phyloP scores from a whole-genome alignment of 192 early-diverging fungal species.

The Linnemannia hyalina region DNA sequence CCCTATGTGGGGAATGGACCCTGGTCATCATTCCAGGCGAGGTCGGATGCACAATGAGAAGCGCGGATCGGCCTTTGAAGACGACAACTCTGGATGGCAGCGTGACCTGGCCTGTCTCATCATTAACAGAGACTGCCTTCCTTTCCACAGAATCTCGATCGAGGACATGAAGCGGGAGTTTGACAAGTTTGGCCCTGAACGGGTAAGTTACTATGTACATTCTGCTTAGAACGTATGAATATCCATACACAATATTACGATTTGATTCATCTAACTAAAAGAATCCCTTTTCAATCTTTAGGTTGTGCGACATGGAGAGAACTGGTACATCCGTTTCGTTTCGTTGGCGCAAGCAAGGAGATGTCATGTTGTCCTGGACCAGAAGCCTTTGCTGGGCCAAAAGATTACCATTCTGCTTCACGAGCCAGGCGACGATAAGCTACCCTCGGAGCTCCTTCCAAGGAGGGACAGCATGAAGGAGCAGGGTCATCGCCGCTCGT shows the following conservation, averaged over 20 bases:
- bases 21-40: slow-evolving; percentile 6
- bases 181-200: slow-evolving; percentile 60
- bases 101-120: slow-evolving; percentile 57
- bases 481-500: slow-evolving; percentile 35
- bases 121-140: slow-evolving; percentile 62
- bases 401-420: slow-evolving; percentile 55
- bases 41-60: slow-evolving; percentile 22
- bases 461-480: slow-evolving; percentile 32
- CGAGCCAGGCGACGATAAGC: slow-evolving; percentile 44
- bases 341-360: slow-evolving; percentile 58
- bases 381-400: slow-evolving; percentile 59
- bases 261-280: background rate
- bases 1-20: slow-evolving; percentile 27
- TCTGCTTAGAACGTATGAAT: background rate
- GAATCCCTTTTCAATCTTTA: slow-evolving; percentile 12
- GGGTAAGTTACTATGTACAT: slow-evolving; percentile 43
- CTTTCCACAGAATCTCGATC: slow-evolving; percentile 60
- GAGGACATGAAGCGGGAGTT: slow-evolving; percentile 65
- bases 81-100: slow-evolving; percentile 33
- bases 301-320: slow-evolving; percentile 66
- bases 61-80: slow-evolving; percentile 15
- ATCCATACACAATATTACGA: background rate
- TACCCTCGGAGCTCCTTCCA: slow-evolving; percentile 36
- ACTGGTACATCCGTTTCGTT: slow-evolving; percentile 67
- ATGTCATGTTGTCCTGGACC: slow-evolving; percentile 54